Percentiles rank a stretch among this genome's conserved stretches.
Evolutionary conservation across 768 basidiomycete genomes (phyloP).

Genomic region (Mycena galopus): DNA sequence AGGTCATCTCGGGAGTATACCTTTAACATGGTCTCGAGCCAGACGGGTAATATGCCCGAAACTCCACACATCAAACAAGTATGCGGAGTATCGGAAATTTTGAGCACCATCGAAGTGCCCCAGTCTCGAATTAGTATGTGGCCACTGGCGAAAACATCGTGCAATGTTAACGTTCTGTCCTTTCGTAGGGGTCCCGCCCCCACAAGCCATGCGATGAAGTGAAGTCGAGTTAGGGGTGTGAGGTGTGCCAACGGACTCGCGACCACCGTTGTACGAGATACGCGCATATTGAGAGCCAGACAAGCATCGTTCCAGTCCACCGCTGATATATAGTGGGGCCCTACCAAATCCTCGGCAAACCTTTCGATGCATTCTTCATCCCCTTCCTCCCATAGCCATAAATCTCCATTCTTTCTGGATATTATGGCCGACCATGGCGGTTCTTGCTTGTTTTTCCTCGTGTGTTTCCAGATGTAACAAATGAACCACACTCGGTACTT

Average conservation of each 20-base stretch:
- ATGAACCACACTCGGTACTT: no score
- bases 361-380: conserved; percentile 17
- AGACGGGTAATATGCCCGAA: background rate
- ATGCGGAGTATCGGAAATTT: background rate
- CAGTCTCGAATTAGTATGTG: background rate
- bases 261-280: background rate
- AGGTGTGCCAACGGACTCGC: background rate
- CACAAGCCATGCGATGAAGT: conserved; percentile 13
- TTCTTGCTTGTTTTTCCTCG: no score
- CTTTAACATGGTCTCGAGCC: conserved; percentile 11
- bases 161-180: background rate
- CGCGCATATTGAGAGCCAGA: background rate
- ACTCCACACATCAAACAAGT: background rate
- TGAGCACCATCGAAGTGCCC: background rate
- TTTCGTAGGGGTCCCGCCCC: background rate
- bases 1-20: conserved; percentile 3
- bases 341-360: background rate
- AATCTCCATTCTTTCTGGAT: no score
- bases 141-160: no score
- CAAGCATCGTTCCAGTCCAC: background rate
- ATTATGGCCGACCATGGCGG: no score
- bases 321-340: background rate
- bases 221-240: background rate
- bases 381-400: no score
- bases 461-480: no score